Evolutionary conservation across 257 asterid species (phyloP).

Genomic region (Fraxinus cuspidata): DNA sequence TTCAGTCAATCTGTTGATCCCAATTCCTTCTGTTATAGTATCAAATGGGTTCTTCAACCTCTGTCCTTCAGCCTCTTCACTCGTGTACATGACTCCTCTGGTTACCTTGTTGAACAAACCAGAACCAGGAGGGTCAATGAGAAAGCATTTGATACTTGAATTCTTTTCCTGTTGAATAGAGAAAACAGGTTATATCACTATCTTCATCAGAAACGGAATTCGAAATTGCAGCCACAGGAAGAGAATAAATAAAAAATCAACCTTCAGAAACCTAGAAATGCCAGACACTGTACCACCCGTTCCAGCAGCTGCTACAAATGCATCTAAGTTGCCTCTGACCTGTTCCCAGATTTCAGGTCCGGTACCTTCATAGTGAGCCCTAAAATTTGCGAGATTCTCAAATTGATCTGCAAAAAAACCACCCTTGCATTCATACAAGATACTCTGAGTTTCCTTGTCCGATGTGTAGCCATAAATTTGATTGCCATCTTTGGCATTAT

Average conservation of each 20-base stretch:
- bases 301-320: slow-evolving; percentile 97
- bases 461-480: slow-evolving; percentile 30
- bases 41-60: slow-evolving; percentile 91
- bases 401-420: slow-evolving; percentile 97
- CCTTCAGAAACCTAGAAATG: slow-evolving; percentile 84
- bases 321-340: slow-evolving; percentile 75
- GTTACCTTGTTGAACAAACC: slow-evolving; percentile 94
- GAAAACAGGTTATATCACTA: slow-evolving; percentile 7
- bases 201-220: background rate
- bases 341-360: slow-evolving; percentile 97
- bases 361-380: slow-evolving; percentile 92
- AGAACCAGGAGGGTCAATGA: slow-evolving; percentile 95
- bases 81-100: slow-evolving; percentile 94
- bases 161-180: slow-evolving; percentile 62
- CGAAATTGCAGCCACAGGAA: slow-evolving; percentile 1
- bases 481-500: slow-evolving; percentile 25
- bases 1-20: slow-evolving; percentile 85
- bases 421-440: slow-evolving; percentile 51
- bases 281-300: slow-evolving; percentile 97
- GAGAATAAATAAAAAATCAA: slow-evolving; percentile 24
- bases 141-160: slow-evolving; percentile 68
- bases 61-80: slow-evolving; percentile 90
- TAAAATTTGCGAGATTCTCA: slow-evolving; percentile 87
- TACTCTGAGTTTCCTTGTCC: slow-evolving; percentile 32
- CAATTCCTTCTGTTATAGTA: slow-evolving; percentile 93